A percentile compares a stretch with the other conserved stretches of the same genome.
phyloP scores from a whole-genome alignment of 345 rosid species.

The Murraya paniculata region DNA sequence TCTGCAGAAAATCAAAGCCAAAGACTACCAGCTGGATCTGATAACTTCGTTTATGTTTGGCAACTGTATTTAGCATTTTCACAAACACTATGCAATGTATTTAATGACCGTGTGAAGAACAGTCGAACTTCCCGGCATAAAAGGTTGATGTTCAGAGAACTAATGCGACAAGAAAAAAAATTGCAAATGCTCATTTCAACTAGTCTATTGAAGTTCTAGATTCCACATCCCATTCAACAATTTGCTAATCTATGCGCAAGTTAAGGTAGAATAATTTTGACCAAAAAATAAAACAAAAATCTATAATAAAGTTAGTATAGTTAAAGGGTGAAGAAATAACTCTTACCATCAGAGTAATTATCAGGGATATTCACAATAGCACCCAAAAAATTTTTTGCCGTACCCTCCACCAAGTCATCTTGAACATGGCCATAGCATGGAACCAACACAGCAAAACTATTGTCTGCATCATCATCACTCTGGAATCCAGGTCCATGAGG shows the following conservation, averaged over 20 bases:
- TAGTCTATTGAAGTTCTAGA: neutral
- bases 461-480: slow-evolving; percentile 55
- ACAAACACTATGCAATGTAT: neutral
- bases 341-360: slow-evolving; percentile 46
- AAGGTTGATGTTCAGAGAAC: neutral
- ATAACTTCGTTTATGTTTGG: neutral
- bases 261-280: neutral
- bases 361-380: slow-evolving; percentile 43
- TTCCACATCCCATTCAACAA: neutral
- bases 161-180: neutral
- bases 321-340: slow-evolving; percentile 8
- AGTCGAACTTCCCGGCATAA: neutral
- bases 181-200: neutral
- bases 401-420: slow-evolving; percentile 30
- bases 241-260: neutral
- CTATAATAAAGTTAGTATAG: neutral
- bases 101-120: neutral
- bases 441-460: slow-evolving; percentile 71
- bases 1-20: neutral
- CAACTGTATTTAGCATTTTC: neutral
- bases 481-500: slow-evolving; percentile 71
- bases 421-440: slow-evolving; percentile 54
- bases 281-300: neutral
- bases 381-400: slow-evolving; percentile 33
- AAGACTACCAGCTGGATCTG: neutral